A percentile compares a stretch with the other conserved stretches of the same genome.
Evolutionary conservation across 495 filamentous ascomycete species (phyloP).

Genomic region (Corynascus novoguineensis): DNA sequence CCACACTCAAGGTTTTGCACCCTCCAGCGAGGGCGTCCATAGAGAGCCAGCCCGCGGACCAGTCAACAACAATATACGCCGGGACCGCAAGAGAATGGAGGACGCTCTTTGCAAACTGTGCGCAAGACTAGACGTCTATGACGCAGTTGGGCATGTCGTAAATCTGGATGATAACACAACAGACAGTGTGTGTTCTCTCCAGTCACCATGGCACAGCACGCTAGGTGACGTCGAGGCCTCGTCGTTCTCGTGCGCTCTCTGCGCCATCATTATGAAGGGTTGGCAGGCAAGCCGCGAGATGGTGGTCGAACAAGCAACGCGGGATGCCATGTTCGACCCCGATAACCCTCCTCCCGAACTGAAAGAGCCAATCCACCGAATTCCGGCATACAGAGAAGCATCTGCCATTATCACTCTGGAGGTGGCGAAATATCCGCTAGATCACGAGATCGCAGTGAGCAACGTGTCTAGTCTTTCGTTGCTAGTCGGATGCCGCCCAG

Average conservation of each 20-base stretch:
- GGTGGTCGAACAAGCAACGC: constrained; percentile 2
- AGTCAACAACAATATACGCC: not conserved
- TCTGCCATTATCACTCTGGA: constrained; percentile 2
- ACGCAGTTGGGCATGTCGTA: not conserved
- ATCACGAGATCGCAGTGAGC: constrained; percentile 6
- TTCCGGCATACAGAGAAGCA: constrained; percentile 13
- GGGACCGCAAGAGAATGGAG: not conserved
- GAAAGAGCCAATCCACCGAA: constrained; percentile 13
- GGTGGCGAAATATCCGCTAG: not conserved
- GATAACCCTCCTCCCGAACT: constrained; percentile 16
- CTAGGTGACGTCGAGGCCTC: constrained; percentile 16
- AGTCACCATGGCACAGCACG: constrained; percentile 9
- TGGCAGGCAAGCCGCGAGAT: constrained; percentile 17
- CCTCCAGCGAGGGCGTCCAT: not conserved
- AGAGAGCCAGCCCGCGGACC: not conserved
- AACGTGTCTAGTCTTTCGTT: constrained; percentile 4
- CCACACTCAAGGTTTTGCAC: not conserved
- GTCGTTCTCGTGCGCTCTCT: constrained; percentile 16
- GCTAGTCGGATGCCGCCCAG: not conserved
- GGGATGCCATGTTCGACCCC: constrained; percentile 11
- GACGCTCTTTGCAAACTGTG: constrained; percentile 7
- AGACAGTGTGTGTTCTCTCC: not conserved
- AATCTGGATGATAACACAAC: not conserved
- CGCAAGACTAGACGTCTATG: not conserved
- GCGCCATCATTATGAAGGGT: constrained; percentile 13